Conservation (phyloP, 345 rosid genomes). For the Hirschfeldia incana region DNA sequence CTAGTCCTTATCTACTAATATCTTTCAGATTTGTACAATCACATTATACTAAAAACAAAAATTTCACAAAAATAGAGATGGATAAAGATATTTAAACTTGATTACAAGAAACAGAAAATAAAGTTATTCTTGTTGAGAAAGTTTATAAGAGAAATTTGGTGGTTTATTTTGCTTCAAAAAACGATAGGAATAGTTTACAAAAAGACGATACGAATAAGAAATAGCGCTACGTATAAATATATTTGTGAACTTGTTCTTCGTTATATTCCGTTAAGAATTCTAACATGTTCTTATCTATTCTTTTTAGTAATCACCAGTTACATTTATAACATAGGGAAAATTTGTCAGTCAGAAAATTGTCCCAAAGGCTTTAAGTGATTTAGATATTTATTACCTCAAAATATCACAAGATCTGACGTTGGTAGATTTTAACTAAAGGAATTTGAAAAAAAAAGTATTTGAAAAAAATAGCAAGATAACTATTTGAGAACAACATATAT, state of each 20-base stretch:
- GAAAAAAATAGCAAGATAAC: neutral
- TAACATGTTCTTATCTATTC: too few species aligned
- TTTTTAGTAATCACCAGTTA: too few species aligned
- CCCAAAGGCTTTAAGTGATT: neutral
- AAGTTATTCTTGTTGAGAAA: neutral
- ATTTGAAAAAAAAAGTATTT: neutral
- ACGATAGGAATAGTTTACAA: too few species aligned
- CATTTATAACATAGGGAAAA: neutral
- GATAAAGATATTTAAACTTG: neutral
- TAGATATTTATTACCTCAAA: neutral
- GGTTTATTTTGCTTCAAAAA: neutral
- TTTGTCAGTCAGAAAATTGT: neutral
- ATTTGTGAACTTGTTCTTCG: neutral
- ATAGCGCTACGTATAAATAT: neutral
- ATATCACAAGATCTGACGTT: neutral
- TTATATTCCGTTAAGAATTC: too few species aligned
- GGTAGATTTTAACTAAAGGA: neutral
- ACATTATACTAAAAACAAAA: neutral
- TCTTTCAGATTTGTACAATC: slow-evolving; percentile 1
- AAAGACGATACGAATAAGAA: too few species aligned
- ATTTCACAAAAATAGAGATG: neutral
- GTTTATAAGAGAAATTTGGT: neutral
- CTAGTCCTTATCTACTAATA: slow-evolving; percentile 24
- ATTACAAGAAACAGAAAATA: neutral
- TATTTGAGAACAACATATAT: neutral